phyloP scores from a whole-genome alignment of 1,284 basidiomycete species.

The Pseudozyma hubeiensis region DNA sequence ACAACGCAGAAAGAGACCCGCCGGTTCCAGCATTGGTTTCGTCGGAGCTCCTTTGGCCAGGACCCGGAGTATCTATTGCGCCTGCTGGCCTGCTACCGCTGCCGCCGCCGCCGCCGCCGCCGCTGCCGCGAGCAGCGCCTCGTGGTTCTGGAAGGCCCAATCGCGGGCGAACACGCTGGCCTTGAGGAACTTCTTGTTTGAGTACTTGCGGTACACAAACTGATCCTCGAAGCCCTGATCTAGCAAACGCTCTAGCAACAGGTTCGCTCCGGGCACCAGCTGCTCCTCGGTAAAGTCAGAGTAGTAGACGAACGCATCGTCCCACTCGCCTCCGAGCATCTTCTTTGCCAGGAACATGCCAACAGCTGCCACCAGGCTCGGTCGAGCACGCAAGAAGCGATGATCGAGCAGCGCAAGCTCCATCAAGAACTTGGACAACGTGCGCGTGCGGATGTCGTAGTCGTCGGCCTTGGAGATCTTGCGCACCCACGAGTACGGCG shows the following conservation, averaged over 20 bases:
- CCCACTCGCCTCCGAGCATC: conserved; percentile 68
- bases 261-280: conserved; percentile 82
- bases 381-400: conserved; percentile 91
- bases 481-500: conserved; percentile 98
- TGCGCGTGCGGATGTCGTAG: conserved; percentile 96
- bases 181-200: conserved; percentile 91
- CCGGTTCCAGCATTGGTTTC: not conserved
- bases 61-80: conserved; percentile 2
- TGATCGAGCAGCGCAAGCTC: conserved; percentile 94
- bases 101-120: conserved; percentile 46
- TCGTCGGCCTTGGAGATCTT: conserved; percentile 95
- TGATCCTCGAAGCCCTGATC: conserved; percentile 83
- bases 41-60: not conserved
- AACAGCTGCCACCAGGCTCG: conserved; percentile 93
- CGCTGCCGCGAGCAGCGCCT: conserved; percentile 39
- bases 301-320: conserved; percentile 92
- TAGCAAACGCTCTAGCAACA: conserved; percentile 85
- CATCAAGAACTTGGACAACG: conserved; percentile 91
- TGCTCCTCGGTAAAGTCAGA: conserved; percentile 92
- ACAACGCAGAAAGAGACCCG: conserved; percentile 1
- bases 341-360: conserved; percentile 79
- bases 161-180: conserved; percentile 73
- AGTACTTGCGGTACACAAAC: conserved; percentile 96
- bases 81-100: conserved; percentile 27
- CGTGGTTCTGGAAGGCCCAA: conserved; percentile 70